Base-by-base conservation (phyloP, 2,329 filamentous ascomycete species). In the Lachnellula arida region DNA sequence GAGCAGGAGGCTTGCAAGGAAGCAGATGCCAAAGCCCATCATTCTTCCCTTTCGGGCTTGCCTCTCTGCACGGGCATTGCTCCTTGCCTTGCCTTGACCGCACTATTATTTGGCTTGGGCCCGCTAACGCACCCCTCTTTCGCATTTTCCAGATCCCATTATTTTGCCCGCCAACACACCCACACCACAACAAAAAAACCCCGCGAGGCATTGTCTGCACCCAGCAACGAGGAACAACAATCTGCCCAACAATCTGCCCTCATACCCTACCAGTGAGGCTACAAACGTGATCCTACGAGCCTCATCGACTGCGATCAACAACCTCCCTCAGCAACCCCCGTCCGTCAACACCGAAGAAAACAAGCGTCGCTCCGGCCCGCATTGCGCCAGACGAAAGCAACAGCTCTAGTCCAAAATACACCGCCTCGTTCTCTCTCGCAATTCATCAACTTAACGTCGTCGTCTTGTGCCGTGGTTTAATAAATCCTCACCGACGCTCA, bases 101-200 rank as follows among this genome's bases (percentile, higher is more conserved):
- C n/a, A n/a, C n/a, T n/a, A n/a, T n/a, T n/a, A n/a, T 22, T 25
- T 46, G 44, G 28, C 22, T 46, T 15, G 28, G 8, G 28, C 42
- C 48, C 35, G 32, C 48, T 50, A 50, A 50, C 48, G 35, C 48
- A 50, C 48, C 32, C 48, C 48, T 40, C 48, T 50, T 40, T 25
- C 17, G 9, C 8, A 32, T 49, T 35, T 34, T 48, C 46, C 32
- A 32, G 46, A 49, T 35, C 25, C 23, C n/a, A n/a, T 22, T 6
- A 19, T 28, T 34, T 8, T 28, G 34, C 46, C 17, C 19, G 8
- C 25, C 46, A 49, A 34, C 46, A 49, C 46, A 34, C 46, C 23
- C 28, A 8, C n/a, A 49, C 32, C 34, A 39, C 34, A 23, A 28
- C 46, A 28, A 48, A n/a, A n/a, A 48, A 14, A 48, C 14, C 6